Evolutionary conservation across 371 early-diverging fungal genomes (phyloP), one percentile per base, ranked within the genome.

Genomic region (Zychaea mexicana): DNA sequence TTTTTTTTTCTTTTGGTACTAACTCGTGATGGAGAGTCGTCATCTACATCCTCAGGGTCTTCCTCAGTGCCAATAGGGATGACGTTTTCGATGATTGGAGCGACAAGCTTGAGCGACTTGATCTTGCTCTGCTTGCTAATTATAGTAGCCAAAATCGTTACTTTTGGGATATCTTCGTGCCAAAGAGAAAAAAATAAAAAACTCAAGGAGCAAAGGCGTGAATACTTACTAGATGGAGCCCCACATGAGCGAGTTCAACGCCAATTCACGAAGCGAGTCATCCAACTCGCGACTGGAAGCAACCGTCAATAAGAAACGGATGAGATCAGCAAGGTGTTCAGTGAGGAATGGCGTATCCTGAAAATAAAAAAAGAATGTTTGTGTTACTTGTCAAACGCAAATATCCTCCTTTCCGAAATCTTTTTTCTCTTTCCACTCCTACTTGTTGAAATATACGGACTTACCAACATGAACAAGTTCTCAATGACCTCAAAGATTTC

Each of bases 401-500:
- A n/a, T n/a, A n/a, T n/a, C n/a, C 49, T 24, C 26, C 49, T 24
- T 24, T 22, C 22, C n/a, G n/a, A n/a, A 22, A 9, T 1, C 24
- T 0, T 49, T 0, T 24, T 24, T 24, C 2, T 27, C 52, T 36
- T 7, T 7, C 21, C 27, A 13, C 3, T n/a, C 1, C 12, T 42
- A 13, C 42, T 3, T 42, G 4, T 39, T 21, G 27, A 55, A n/a
- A n/a, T n/a, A n/a, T n/a, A n/a, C n/a, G n/a, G n/a, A 65, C 66
- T 67, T 64, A 81, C 79, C 66, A 92, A 72, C 60, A 91, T 72
- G 36, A 96, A 72, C 58, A 95, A 74, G 15, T 79, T 76, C 65
- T 94, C 93, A 60, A 96, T 90, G 8, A 95, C 92, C 62, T 93
- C 95, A 60, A 95, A 92, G 53, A 93, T 90, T 53, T 87, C 84